Conservation (phyloP, 345 rosid genomes). For the Pugionium dolabratum region DNA sequence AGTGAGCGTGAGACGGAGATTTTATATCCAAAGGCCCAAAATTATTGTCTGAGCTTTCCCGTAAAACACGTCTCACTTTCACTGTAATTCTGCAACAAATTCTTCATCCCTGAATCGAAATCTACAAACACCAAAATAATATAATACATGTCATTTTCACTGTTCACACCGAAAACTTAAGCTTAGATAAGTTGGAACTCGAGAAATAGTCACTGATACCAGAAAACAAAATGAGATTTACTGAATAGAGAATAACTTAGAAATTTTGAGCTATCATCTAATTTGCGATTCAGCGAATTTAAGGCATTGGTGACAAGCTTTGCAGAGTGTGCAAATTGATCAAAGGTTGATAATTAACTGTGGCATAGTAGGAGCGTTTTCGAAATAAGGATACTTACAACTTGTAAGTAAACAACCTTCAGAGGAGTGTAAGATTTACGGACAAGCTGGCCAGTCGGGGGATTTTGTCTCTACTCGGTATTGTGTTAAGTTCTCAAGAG, state of each 20-base stretch:
- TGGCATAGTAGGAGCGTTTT: too few species aligned
- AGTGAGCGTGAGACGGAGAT: background rate
- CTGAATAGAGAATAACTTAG: constrained; percentile 48
- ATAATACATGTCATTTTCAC: constrained; percentile 1
- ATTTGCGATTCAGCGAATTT: constrained; percentile 59
- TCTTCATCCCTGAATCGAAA: constrained; percentile 9
- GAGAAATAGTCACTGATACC: constrained; percentile 54
- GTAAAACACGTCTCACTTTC: constrained; percentile 2
- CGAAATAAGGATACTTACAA: background rate
- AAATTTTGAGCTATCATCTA: constrained; percentile 62
- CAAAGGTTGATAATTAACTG: background rate
- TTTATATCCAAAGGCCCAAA: background rate
- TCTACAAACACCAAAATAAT: constrained; percentile 14
- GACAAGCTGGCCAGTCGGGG: too few species aligned
- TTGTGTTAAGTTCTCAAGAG: too few species aligned
- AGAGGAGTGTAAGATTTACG: too few species aligned
- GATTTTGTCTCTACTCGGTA: too few species aligned
- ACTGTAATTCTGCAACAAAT: constrained; percentile 12
- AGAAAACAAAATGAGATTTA: background rate
- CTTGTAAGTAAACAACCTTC: background rate
- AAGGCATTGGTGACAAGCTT: constrained; percentile 61
- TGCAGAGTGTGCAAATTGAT: constrained; percentile 35
- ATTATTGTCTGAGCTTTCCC: background rate
- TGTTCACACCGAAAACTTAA: background rate
- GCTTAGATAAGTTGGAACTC: constrained; percentile 41